Conservation (phyloP, 768 basidiomycete species). For the Cyclocybe aegerita region DNA sequence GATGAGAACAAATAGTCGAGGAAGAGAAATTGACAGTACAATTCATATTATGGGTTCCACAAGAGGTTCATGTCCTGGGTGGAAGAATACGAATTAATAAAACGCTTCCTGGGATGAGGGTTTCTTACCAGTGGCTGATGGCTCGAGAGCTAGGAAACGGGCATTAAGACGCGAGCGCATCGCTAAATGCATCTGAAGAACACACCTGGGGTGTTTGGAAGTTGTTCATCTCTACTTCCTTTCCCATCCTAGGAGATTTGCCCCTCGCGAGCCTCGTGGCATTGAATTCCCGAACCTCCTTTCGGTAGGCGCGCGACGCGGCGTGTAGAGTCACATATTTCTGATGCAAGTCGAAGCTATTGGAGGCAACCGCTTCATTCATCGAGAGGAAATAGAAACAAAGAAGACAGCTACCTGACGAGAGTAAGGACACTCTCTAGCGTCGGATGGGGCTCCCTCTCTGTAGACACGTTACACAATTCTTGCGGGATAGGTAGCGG, state of each 20-base stretch:
- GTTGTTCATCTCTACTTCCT: conserved; percentile 5
- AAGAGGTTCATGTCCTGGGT: neutral
- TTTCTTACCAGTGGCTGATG: neutral
- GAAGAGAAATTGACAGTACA: too few species aligned
- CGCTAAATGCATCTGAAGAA: neutral
- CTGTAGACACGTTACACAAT: neutral
- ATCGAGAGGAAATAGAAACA: neutral
- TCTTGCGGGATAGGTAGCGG: neutral
- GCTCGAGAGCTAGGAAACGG: neutral
- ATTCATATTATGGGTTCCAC: neutral
- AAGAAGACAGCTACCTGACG: neutral
- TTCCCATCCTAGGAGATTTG: neutral
- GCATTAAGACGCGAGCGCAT: neutral
- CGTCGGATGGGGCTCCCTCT: conserved; percentile 1
- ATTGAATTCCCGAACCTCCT: neutral
- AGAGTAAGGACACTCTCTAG: neutral
- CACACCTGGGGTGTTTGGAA: conserved; percentile 4
- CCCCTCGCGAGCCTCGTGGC: neutral
- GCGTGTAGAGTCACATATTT: conserved; percentile 1
- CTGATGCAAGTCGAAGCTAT: neutral
- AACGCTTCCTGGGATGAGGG: neutral
- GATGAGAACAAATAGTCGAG: too few species aligned
- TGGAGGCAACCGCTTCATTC: neutral
- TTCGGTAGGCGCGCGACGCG: neutral
- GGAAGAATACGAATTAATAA: neutral